Evolutionary conservation across 129 eudicot genomes (phyloP), one percentile per base, ranked within the genome.

Genomic region (Tanacetum coccineum): DNA sequence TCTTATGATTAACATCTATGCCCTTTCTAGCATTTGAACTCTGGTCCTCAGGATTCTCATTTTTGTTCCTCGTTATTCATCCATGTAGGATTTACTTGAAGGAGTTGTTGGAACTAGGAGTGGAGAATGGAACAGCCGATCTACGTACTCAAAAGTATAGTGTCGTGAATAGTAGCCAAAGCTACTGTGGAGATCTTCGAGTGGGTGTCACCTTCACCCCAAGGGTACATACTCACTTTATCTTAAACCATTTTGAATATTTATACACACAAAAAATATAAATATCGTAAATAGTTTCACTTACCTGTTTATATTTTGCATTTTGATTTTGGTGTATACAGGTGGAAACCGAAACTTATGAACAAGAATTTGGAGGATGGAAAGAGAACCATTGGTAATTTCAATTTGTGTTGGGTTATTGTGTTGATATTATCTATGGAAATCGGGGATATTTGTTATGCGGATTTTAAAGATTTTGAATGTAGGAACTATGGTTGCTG

Each of bases 191-290:
- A 51, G 97, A 91, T 56, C 70, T 87, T 74, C 80, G 81, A 79
- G 83, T 87, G 56, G 91, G 87, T 0, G 52, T 90, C 52, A 80
- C 76, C 67, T 87, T 90, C 73, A 90, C 89, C 25, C 72, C 85
- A 22, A 74, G 78, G 84, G 90, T 82, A 79, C 50, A 22, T 22
- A 2, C 47, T 7, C 15, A 49, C 21, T 48, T n/a, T 39, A 10
- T 32, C n/a, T 66, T 14, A 40, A 56, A 49, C 66, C 40, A 6
- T 44, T 0, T 47, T 8, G 4, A 9, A 21, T 13, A 17, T 13
- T 21, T 17, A n/a, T n/a, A 32, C 51, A 21, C 57, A 55, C 40
- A 69, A 13, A 20, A 45, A 32, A 14, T 13, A 1, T 6, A 46
- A 15, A 48, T 4, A 57, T 63, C 36, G 64, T 50, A 39, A 9